phyloP scores from a whole-genome alignment of 2,329 filamentous ascomycete species.

The Knufia fluminis region DNA sequence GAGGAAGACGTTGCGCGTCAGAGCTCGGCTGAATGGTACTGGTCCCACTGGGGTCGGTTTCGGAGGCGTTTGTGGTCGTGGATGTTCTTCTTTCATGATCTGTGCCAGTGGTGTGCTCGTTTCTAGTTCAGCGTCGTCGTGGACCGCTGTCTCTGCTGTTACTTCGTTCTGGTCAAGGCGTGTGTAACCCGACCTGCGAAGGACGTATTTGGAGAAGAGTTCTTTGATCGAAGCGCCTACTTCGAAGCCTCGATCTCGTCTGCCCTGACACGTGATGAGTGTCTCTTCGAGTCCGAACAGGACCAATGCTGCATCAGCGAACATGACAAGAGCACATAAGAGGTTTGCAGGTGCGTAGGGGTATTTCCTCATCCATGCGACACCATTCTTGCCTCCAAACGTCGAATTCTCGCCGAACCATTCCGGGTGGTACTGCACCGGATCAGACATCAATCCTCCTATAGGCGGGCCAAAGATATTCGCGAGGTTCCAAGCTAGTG shows the following conservation, averaged over 20 bases:
- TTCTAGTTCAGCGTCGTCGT: conserved; percentile 4
- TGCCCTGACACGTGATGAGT: conserved; percentile 24
- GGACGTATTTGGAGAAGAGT: conserved; percentile 8
- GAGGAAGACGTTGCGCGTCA: conserved; percentile 47
- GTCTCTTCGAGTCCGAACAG: conserved; percentile 55
- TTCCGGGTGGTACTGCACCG: conserved; percentile 51
- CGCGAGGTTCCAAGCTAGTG: conserved; percentile 60
- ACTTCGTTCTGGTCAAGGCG: conserved; percentile 11
- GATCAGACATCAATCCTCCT: conserved; percentile 60
- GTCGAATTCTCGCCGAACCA: conserved; percentile 53
- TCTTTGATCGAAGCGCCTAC: conserved; percentile 17
- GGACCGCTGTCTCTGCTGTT: not conserved
- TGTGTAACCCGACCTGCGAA: conserved; percentile 17
- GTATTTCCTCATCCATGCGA: conserved; percentile 52
- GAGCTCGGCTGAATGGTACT: conserved; percentile 40
- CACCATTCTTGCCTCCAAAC: conserved; percentile 47
- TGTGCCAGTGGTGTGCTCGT: conserved; percentile 10
- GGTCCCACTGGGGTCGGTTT: conserved; percentile 4
- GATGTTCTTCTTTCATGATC: not conserved
- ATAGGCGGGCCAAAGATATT: conserved; percentile 46
- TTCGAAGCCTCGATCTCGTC: conserved; percentile 14
- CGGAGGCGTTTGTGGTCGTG: not conserved
- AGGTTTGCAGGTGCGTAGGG: conserved; percentile 63
- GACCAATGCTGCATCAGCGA: conserved; percentile 46
- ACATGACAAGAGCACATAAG: conserved; percentile 52